Evolutionary conservation across 768 basidiomycete genomes (phyloP).

Genomic region (Gautieria morchelliformis): DNA sequence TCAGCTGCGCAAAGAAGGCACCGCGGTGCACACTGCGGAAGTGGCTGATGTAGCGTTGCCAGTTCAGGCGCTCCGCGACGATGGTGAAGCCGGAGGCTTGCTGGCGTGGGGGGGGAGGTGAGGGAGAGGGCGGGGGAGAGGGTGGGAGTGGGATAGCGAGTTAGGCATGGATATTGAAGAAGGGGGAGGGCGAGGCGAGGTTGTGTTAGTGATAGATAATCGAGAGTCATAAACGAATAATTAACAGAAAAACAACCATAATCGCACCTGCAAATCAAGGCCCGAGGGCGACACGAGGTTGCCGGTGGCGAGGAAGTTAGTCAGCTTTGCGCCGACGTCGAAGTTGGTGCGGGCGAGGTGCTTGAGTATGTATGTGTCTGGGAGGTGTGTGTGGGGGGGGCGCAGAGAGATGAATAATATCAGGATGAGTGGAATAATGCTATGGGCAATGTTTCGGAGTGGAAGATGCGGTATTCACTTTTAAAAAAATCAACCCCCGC

Average conservation of each 20-base stretch:
- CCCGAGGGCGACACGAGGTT: constrained; percentile 92
- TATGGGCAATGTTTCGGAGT: no score
- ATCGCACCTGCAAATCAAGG: constrained; percentile 58
- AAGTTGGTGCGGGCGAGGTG: constrained; percentile 72
- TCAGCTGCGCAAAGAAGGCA: constrained; percentile 97
- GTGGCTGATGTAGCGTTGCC: constrained; percentile 96
- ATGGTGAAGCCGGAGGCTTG: constrained; percentile 99
- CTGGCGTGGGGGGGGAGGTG: constrained; percentile 21
- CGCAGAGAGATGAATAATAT: no score
- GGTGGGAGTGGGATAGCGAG: no score
- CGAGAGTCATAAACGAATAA: no score
- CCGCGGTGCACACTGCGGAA: constrained; percentile 98
- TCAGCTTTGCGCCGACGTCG: constrained; percentile 82
- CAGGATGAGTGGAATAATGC: no score
- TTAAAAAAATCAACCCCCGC: constrained; percentile 80
- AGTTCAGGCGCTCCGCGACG: constrained; percentile 97
- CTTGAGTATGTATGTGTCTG: constrained; percentile 77
- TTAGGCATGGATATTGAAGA: no score
- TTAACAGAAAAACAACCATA: no score
- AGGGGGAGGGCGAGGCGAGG: no score
- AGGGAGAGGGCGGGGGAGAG: no score
- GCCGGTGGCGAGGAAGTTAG: constrained; percentile 95
- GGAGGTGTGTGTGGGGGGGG: constrained; percentile 10
- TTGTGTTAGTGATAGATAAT: no score
- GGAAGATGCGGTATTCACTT: constrained; percentile 42